Evolutionary conservation across 176 grass and related monocot genomes (phyloP), one percentile per base, ranked within the genome.

Genomic region (Triticum timopheevii): DNA sequence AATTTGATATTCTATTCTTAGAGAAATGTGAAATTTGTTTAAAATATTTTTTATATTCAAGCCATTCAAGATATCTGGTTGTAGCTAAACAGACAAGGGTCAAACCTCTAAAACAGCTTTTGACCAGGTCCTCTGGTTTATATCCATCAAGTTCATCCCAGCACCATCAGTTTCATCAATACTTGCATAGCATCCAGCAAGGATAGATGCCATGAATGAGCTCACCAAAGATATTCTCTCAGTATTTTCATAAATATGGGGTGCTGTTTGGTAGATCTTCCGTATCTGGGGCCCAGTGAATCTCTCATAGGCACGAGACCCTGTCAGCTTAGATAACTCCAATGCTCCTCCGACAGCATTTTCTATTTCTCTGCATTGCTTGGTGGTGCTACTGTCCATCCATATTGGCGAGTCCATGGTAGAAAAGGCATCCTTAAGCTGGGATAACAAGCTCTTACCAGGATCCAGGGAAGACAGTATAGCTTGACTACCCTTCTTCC

Each of bases 131-230:
- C 93, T 93, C 16, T 89, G 61, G 72, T 93, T 95, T 88, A 98
- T 93, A 86, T 96, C 96, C 96, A 98, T 98, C 87, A 98, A 96
- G 68, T 96, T 98, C 96, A 98, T 98, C 76, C 96, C 96, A 62
- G 96, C 92, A 50, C 93, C 96, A 47, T 98, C 96, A 77, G 96
- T 94, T 86, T 98, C 93, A 87, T 98, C 96, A 72, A 98, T 98
- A 77, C 92, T 89, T 59, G 92, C 96, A 91, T 98, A 98, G 52
- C 79, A 77, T 82, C 96, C 96, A 52, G 91, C 80, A 34, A 98
- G 85, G 78, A 96, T 68, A 33, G 96, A 98, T 74, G 96, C 93
- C 90, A 98, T 90, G 75, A 98, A 98, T 7, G 93, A 95, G 86
- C 96, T 98, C 69, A 98, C 96, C 82, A 98, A 91, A 81, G 93